These are phyloP conservation scores for Plasmodium relictum DNA, from an alignment of 169 alveolate species.

Conservation along the genomic window DNA sequence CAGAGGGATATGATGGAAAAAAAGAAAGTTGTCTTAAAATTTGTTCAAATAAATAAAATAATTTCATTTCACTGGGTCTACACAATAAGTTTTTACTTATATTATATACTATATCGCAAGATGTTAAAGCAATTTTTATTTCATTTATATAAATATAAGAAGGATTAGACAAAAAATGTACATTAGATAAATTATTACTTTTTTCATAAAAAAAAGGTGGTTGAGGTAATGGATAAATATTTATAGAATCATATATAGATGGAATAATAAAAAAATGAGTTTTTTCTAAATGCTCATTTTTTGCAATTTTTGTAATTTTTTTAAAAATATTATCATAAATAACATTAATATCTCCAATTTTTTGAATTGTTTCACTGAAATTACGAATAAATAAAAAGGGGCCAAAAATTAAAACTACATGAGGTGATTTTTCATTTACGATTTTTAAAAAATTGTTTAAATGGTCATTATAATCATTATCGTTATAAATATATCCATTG, in stretches of 20 bases:
- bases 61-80: conserved; percentile 70
- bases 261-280: conserved; percentile 76
- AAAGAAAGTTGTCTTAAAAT: conserved; percentile 71
- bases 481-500: conserved; percentile 71
- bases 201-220: conserved; percentile 75
- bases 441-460: conserved; percentile 63
- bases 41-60: conserved; percentile 69
- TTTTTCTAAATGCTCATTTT: conserved; percentile 70
- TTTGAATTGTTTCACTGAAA: conserved; percentile 77
- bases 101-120: conserved; percentile 70
- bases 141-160: conserved; percentile 71
- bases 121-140: conserved; percentile 75
- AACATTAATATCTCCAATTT: conserved; percentile 73
- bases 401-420: conserved; percentile 75
- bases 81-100: conserved; percentile 58
- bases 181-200: conserved; percentile 51
- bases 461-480: conserved; percentile 67
- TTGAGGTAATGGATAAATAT: conserved; percentile 77
- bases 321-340: conserved; percentile 67
- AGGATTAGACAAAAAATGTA: conserved; percentile 72
- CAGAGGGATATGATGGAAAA: conserved; percentile 76
- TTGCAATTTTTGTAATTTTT: conserved; percentile 75
- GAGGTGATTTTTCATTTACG: conserved; percentile 75
- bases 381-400: conserved; percentile 77
- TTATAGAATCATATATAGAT: conserved; percentile 65